Conservation (phyloP, 768 basidiomycete genomes). For the Leccinum aurantiacum region DNA sequence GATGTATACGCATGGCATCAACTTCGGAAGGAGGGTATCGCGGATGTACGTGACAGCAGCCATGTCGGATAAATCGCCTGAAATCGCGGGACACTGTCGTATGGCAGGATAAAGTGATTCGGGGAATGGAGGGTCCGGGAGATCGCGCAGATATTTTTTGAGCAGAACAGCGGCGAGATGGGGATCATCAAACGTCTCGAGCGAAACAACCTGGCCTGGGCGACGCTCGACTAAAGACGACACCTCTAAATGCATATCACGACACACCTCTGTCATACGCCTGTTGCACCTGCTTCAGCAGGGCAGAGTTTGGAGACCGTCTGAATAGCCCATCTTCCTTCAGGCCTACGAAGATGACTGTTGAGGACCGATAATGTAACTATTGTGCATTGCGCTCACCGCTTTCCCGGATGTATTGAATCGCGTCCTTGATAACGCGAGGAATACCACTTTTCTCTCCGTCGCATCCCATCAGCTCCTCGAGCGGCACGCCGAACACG, state of each 20-base stretch:
- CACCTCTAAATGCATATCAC: background rate
- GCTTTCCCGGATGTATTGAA: constrained; percentile 65
- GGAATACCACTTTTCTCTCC: constrained; percentile 86
- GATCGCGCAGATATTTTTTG: constrained; percentile 82
- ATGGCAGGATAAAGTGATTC: constrained; percentile 66
- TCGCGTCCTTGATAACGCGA: constrained; percentile 73
- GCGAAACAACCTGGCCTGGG: constrained; percentile 72
- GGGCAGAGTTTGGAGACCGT: constrained; percentile 69
- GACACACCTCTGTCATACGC: constrained; percentile 77
- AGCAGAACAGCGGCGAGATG: constrained; percentile 81
- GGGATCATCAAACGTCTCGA: constrained; percentile 74
- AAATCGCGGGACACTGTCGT: constrained; percentile 62
- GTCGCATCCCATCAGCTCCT: constrained; percentile 79
- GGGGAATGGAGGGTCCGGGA: constrained; percentile 77
- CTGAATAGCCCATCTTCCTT: constrained; percentile 80
- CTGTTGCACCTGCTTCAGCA: constrained; percentile 73
- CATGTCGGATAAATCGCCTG: constrained; percentile 54
- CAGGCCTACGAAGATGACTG: constrained; percentile 39
- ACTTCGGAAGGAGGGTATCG: constrained; percentile 61
- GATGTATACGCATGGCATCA: constrained; percentile 73
- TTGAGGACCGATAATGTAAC: background rate
- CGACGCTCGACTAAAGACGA: constrained; percentile 8
- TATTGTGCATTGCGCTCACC: constrained; percentile 29
- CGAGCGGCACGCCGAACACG: constrained; percentile 78
- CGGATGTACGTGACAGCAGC: constrained; percentile 63